Evolutionary conservation across 208 protist species (phyloP).

Genomic region (Endotrypanum monterogeii): DNA sequence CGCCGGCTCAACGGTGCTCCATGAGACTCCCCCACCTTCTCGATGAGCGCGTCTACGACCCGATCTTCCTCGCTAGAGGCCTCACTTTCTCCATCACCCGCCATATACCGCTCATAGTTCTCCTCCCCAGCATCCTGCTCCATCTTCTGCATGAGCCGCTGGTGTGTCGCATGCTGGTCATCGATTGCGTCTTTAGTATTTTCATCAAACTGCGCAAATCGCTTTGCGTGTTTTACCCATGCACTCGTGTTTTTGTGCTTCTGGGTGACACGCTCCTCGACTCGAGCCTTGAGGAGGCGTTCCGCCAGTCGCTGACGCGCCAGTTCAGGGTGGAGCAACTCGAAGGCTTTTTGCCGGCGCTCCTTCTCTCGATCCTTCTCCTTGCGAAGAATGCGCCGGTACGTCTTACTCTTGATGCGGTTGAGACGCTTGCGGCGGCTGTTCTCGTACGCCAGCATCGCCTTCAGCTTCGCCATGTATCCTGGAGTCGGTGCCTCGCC

Average conservation of each 20-base stretch:
- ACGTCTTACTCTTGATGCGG: constrained; percentile 94
- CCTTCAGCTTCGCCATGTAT: constrained; percentile 90
- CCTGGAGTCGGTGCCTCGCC: constrained; percentile 40
- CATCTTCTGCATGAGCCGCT: constrained; percentile 90
- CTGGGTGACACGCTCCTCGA: constrained; percentile 89
- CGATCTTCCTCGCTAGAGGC: constrained; percentile 78
- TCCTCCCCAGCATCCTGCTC: constrained; percentile 85
- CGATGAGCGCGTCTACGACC: constrained; percentile 80
- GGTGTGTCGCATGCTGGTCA: constrained; percentile 83
- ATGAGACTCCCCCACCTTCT: constrained; percentile 20
- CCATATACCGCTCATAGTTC: constrained; percentile 59
- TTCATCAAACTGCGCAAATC: constrained; percentile 75
- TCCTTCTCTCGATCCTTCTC: constrained; percentile 91
- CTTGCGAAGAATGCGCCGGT: constrained; percentile 91
- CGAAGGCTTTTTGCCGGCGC: constrained; percentile 77
- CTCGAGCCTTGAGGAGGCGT: constrained; percentile 78
- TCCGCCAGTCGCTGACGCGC: constrained; percentile 73
- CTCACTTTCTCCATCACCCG: constrained; percentile 41
- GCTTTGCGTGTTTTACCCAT: constrained; percentile 91
- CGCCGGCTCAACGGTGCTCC: constrained; percentile 16
- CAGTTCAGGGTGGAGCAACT: constrained; percentile 87
- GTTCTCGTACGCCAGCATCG: constrained; percentile 90
- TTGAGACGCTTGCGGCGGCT: constrained; percentile 85
- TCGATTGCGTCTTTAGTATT: constrained; percentile 88
- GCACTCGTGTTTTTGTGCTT: constrained; percentile 93